Conservation (phyloP, 2,329 filamentous ascomycete species). For the Fusarium guadeloupense region DNA sequence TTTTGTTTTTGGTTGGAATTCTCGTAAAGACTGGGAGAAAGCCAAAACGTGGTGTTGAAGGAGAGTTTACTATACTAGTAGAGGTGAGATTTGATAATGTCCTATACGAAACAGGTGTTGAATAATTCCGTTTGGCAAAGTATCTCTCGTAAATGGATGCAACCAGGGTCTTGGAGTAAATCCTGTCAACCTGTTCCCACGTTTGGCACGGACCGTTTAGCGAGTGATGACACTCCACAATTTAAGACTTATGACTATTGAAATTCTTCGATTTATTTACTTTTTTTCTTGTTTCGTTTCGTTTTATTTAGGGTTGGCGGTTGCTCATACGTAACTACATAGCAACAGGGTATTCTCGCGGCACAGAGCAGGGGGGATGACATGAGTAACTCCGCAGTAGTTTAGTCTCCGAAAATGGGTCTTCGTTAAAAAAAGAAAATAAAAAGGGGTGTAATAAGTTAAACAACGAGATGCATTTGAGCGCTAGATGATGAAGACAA, state of each 20-base stretch:
- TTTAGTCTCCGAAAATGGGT: neutral
- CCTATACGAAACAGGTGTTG: neutral
- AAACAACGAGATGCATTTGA: slow-evolving; percentile 19
- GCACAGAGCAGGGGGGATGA: neutral
- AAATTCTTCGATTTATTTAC: neutral
- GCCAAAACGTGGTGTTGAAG: neutral
- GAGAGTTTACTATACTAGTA: neutral
- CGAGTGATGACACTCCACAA: neutral
- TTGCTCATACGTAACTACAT: slow-evolving; percentile 1
- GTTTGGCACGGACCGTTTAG: slow-evolving; percentile 17
- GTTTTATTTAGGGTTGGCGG: neutral
- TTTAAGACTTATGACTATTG: slow-evolving; percentile 17
- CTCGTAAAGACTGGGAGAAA: slow-evolving; percentile 2
- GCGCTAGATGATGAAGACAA: neutral
- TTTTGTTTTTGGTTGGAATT: slow-evolving; percentile 10
- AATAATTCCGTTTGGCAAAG: neutral
- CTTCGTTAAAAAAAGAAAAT: too few relatives aligned
- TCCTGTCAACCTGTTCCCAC: slow-evolving; percentile 6
- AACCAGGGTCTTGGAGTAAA: neutral
- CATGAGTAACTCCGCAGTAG: neutral
- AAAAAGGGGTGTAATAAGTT: neutral
- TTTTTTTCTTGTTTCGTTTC: slow-evolving; percentile 3
- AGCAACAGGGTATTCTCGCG: neutral
- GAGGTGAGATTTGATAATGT: neutral
- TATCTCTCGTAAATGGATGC: neutral